A percentile compares a stretch with the other conserved stretches of the same genome.
Evolutionary conservation across 306 rosid genomes (phyloP).

Genomic region (Cucumis sativus): Cucumber_9930_V3 NC_026658.2:4255001-4255500

Average conservation of each 20-base stretch:
- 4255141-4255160: no score
- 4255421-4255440: background rate
- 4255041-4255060: no score
- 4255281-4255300: background rate
- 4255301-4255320: background rate
- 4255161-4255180: background rate
- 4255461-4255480: background rate
- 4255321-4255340: background rate
- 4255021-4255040: no score
- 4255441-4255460: background rate
- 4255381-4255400: slow-evolving; percentile 5
- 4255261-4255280: background rate
- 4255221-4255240: background rate
- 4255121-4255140: no score
- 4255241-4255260: background rate
- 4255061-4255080: no score
- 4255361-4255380: slow-evolving; percentile 22
- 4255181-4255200: background rate
- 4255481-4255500: slow-evolving; percentile 14
- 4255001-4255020: no score
- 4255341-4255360: slow-evolving; percentile 5
- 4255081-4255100: no score
- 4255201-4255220: background rate
- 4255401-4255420: slow-evolving; percentile 18
- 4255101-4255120: no score